Evolutionary conservation across 2,329 filamentous ascomycete genomes (phyloP).

Genomic region (Aurifilum marmelostoma): DNA sequence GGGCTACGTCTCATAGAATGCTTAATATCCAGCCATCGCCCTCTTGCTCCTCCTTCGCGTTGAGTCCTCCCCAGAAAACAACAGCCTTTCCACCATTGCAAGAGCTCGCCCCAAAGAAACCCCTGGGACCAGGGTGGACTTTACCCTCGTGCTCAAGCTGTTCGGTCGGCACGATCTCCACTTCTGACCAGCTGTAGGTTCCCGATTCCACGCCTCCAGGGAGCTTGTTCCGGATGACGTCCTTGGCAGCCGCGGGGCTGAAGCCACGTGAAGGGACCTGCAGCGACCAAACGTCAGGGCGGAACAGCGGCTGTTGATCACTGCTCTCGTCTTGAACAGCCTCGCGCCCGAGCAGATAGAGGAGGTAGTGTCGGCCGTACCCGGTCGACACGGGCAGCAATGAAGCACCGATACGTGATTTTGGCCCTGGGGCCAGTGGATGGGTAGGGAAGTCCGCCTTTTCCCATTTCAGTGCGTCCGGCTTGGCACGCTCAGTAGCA

Average conservation of each 20-base stretch:
- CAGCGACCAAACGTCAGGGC: constrained; percentile 55
- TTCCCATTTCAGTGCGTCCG: constrained; percentile 40
- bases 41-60: constrained; percentile 44
- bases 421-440: constrained; percentile 45
- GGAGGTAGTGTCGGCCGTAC: constrained; percentile 54
- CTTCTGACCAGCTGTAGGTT: constrained; percentile 53
- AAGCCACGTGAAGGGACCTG: constrained; percentile 52
- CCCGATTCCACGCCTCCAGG: constrained; percentile 47
- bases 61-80: constrained; percentile 57
- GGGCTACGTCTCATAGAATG: constrained; percentile 25
- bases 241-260: constrained; percentile 53
- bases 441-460: constrained; percentile 43
- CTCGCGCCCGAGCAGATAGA: constrained; percentile 51
- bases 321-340: constrained; percentile 19
- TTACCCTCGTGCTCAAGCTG: constrained; percentile 48
- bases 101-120: constrained; percentile 44
- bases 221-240: constrained; percentile 49
- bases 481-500: constrained; percentile 37
- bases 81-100: constrained; percentile 51
- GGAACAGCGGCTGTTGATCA: constrained; percentile 31
- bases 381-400: constrained; percentile 53
- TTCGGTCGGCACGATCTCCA: constrained; percentile 49
- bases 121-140: constrained; percentile 44
- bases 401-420: constrained; percentile 46
- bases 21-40: constrained; percentile 46